Percentiles rank a stretch among this genome's conserved stretches.
Evolutionary conservation across 2,329 filamentous ascomycete genomes (phyloP).

Genomic region (Trichoderma atrobrunneum): DNA sequence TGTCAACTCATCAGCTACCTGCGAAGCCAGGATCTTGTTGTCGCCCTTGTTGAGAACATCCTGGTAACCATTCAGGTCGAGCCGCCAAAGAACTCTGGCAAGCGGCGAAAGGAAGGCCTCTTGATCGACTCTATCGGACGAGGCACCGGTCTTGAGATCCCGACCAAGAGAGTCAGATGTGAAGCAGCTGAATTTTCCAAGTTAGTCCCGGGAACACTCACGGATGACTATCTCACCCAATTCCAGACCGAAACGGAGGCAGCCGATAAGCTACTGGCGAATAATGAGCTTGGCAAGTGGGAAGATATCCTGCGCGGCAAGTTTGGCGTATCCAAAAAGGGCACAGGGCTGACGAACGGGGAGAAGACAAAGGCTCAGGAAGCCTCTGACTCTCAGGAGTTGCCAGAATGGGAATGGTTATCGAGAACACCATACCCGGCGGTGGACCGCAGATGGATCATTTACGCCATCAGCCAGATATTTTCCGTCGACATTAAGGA

Average conservation of each 20-base stretch:
- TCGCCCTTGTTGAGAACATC: conserved; percentile 61
- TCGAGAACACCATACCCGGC: conserved; percentile 47
- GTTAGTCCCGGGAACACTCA: conserved; percentile 49
- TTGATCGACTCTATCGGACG: conserved; percentile 73
- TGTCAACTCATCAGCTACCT: conserved; percentile 60
- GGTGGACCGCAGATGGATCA: conserved; percentile 63
- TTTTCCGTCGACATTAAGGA: conserved; percentile 51
- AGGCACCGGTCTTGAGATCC: conserved; percentile 46
- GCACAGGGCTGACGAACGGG: conserved; percentile 22
- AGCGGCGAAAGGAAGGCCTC: conserved; percentile 58
- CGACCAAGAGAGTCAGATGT: conserved; percentile 33
- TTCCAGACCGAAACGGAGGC: conserved; percentile 44
- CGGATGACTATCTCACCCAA: conserved; percentile 47
- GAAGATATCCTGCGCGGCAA: conserved; percentile 50
- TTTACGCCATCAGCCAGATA: conserved; percentile 61
- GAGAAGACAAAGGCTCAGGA: conserved; percentile 22
- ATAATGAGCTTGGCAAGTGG: conserved; percentile 47
- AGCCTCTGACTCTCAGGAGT: conserved; percentile 27
- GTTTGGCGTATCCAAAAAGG: conserved; percentile 41
- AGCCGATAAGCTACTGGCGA: conserved; percentile 48
- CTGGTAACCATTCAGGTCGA: conserved; percentile 70
- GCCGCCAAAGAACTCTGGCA: conserved; percentile 54
- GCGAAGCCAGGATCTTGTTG: conserved; percentile 61
- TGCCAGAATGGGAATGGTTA: conserved; percentile 52
- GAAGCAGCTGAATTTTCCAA: conserved; percentile 36